These are phyloP conservation scores for Neoascochyta sp. DNA, from an alignment of 2,329 filamentous ascomycete genomes.

Conservation along the genomic window DNA sequence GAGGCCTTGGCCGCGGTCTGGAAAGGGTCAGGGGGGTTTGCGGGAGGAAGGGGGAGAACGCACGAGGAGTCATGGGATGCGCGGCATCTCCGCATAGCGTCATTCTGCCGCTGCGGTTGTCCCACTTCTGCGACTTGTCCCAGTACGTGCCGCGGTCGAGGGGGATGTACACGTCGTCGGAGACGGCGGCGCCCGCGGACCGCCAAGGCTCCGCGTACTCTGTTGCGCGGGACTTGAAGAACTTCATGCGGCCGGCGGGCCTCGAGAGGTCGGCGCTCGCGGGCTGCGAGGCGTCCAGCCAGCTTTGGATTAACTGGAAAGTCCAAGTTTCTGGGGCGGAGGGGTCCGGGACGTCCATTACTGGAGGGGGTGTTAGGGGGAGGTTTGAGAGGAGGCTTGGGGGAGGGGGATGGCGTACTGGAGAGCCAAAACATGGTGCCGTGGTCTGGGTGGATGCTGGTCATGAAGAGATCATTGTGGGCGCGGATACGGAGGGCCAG, in stretches of 20 bases:
- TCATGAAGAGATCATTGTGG: conserved; percentile 18
- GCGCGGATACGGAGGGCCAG: conserved; percentile 11
- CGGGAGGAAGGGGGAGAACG: conserved; percentile 9
- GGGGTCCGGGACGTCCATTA: conserved; percentile 30
- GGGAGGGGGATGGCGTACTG: conserved; percentile 16
- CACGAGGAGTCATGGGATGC: conserved; percentile 38
- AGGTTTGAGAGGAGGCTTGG: conserved; percentile 2
- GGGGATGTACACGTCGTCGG: conserved; percentile 19
- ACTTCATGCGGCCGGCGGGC: conserved; percentile 14
- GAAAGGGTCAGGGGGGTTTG: conserved; percentile 3
- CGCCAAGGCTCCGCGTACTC: conserved; percentile 31
- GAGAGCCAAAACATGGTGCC: conserved; percentile 24
- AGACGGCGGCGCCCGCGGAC: conserved; percentile 21
- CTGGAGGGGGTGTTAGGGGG: conserved; percentile 10
- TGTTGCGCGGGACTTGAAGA: conserved; percentile 19
- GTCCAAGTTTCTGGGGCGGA: conserved; percentile 28
- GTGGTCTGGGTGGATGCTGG: conserved; percentile 20
- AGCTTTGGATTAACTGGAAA: conserved; percentile 29
- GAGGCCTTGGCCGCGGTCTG: conserved; percentile 35
- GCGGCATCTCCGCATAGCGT: conserved; percentile 39
- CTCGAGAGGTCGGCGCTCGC: conserved; percentile 11
- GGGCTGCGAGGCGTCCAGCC: conserved; percentile 15
- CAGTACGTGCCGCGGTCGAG: conserved; percentile 32
- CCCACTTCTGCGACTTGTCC: conserved; percentile 28
- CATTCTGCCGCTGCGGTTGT: conserved; percentile 29